Conservation (phyloP, 2,329 filamentous ascomycete genomes). For the Alternaria viburni region DNA sequence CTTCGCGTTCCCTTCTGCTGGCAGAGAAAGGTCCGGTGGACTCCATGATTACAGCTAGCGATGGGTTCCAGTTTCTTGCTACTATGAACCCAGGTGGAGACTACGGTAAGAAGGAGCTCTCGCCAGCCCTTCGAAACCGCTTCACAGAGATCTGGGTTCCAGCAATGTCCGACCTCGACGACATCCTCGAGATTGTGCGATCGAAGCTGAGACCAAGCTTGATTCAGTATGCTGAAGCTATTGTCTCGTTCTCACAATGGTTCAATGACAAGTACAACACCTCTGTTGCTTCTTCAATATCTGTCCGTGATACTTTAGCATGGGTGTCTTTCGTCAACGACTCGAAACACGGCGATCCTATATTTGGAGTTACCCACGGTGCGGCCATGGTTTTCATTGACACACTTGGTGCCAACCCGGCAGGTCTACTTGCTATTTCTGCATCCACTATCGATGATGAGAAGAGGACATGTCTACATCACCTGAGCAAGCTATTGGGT, state of each 20-base stretch:
- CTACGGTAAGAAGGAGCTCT: slow-evolving; percentile 97
- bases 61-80: slow-evolving; percentile 93
- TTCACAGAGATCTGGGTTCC: slow-evolving; percentile 99
- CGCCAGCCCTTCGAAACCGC: slow-evolving; percentile 90
- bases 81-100: slow-evolving; percentile 99
- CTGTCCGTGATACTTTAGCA: slow-evolving; percentile 87
- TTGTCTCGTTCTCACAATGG: slow-evolving; percentile 91
- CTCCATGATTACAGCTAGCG: slow-evolving; percentile 75
- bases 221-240: slow-evolving; percentile 66
- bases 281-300: slow-evolving; percentile 77
- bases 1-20: slow-evolving; percentile 81
- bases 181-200: slow-evolving; percentile 84
- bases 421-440: slow-evolving; percentile 79
- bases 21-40: slow-evolving; percentile 92
- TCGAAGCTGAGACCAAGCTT: slow-evolving; percentile 70
- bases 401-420: slow-evolving; percentile 92
- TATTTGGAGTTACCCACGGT: slow-evolving; percentile 74
- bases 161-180: slow-evolving; percentile 79
- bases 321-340: slow-evolving; percentile 94
- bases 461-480: slow-evolving; percentile 72
- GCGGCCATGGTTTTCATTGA: slow-evolving; percentile 96
- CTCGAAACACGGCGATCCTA: slow-evolving; percentile 56
- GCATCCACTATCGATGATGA: slow-evolving; percentile 73
- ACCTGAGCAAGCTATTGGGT: slow-evolving; percentile 71
- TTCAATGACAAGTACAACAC: slow-evolving; percentile 83